Base-by-base conservation (phyloP, 1,284 basidiomycete species). In the Xerocomus minutiporus region DNA sequence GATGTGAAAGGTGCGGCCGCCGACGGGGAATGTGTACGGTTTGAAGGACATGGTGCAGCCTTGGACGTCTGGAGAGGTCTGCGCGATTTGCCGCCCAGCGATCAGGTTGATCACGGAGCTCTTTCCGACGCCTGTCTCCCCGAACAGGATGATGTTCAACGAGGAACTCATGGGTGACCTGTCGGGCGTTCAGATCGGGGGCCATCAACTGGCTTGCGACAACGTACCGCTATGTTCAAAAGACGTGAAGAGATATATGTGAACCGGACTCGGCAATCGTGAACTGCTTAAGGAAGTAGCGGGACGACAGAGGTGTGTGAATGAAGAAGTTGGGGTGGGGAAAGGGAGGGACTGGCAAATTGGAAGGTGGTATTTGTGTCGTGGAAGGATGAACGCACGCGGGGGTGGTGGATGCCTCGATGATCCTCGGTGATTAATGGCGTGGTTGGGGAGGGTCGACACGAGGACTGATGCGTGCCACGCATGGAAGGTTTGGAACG, bases 61-160 rank as follows among this genome's bases (percentile, higher is more conserved):
- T 34, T 50, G 46, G 25, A 50, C 57, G 48, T 65, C 66, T 5
- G 57, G 51, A 26, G 69, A 68, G 25, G 56, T 63, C 31, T 54
- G 4, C 17, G 66, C 68, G 11, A 68, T 40, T 11, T 45, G 2
- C 5, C 36, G 29, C 25, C 68, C 68, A 52, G 68, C 61, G 51
- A 68, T 66, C 55, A 68, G 48, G 45, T 68, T 71, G 55, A 68
- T 63, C 47, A 71, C 58, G 17, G 66, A 70, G 49, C 66, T 71
- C 52, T 68, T 68, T 9, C 66, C 69, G 12, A 64, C 65, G 6
- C 66, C 69, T 0, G 55, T 61, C 50, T 71, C 65, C n/a, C 66
- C 69, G 17, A 71, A 71, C 0, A 68, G 39, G 40, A 68, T 65
- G 40, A 68, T 64, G 48, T 70, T 68, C 29, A 67, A 42, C 12